Conservation (phyloP, 352 stramenopile genomes). For the Pythium folliculosum region DNA sequence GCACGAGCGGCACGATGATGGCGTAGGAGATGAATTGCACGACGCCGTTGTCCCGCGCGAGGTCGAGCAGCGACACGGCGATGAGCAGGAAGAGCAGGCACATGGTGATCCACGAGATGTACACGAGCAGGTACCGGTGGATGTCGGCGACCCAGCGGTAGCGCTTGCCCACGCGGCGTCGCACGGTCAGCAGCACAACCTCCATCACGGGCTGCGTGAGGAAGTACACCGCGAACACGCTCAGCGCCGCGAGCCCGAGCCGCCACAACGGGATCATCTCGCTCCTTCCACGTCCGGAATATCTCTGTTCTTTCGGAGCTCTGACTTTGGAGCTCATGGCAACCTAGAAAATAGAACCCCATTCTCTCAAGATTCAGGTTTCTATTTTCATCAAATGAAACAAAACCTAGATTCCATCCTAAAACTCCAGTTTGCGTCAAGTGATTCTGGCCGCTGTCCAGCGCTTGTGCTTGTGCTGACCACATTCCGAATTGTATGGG, state of each 20-base stretch:
- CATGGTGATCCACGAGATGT: constrained; percentile 75
- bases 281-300: not conserved
- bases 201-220: constrained; percentile 53
- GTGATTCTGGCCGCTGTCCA: not conserved
- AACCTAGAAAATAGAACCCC: not conserved
- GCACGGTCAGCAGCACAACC: constrained; percentile 49
- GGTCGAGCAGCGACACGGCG: constrained; percentile 52
- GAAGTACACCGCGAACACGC: constrained; percentile 50
- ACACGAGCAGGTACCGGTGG: constrained; percentile 73
- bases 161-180: constrained; percentile 59
- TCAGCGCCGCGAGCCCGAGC: constrained; percentile 46
- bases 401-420: not conserved
- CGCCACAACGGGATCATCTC: constrained; percentile 57
- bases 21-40: constrained; percentile 59
- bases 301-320: not conserved
- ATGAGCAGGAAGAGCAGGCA: constrained; percentile 50
- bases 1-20: constrained; percentile 61
- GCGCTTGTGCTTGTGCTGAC: constrained; percentile 22
- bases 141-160: constrained; percentile 81
- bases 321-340: not conserved
- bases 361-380: not conserved
- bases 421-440: not conserved
- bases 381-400: not conserved
- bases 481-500: constrained; percentile 22
- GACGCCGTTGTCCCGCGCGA: constrained; percentile 49